A percentile compares a stretch with the other conserved stretches of the same genome.
Evolutionary conservation across 306 rosid genomes (phyloP).

Genomic region (Herpetospermum pedunculosum): DNA sequence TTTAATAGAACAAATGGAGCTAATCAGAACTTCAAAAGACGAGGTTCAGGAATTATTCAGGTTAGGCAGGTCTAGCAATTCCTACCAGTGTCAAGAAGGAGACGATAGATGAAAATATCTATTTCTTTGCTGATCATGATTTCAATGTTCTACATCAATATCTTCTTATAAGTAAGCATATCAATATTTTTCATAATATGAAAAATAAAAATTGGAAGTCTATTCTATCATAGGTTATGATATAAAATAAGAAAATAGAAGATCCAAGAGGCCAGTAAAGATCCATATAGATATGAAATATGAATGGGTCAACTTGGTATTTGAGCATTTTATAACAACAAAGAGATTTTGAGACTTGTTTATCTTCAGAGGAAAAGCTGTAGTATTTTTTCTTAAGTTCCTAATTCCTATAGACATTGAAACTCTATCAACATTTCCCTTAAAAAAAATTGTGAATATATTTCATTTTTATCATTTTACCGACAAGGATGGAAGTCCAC

Average conservation of each 20-base stretch:
- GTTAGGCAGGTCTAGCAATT: not conserved
- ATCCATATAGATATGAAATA: not conserved
- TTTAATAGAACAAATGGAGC: not conserved
- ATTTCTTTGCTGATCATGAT: not conserved
- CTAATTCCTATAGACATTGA: not conserved
- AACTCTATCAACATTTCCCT: not conserved
- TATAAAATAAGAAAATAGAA: not conserved
- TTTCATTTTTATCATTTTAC: too few species aligned
- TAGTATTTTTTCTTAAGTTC: not conserved
- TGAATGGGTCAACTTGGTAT: not conserved
- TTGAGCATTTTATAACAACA: not conserved
- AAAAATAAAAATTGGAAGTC: not conserved
- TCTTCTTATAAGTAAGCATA: not conserved
- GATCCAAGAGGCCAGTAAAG: not conserved
- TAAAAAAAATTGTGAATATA: too few species aligned
- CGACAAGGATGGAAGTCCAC: not conserved
- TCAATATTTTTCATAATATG: not conserved
- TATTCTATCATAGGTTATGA: not conserved
- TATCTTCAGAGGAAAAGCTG: not conserved
- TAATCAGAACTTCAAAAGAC: not conserved
- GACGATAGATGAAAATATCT: not conserved
- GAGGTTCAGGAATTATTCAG: not conserved
- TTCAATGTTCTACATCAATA: not conserved
- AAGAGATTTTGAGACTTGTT: not conserved
- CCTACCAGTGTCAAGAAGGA: not conserved